Evolutionary conservation across 1,284 basidiomycete species (phyloP).

Genomic region (Athelia sp.): DNA sequence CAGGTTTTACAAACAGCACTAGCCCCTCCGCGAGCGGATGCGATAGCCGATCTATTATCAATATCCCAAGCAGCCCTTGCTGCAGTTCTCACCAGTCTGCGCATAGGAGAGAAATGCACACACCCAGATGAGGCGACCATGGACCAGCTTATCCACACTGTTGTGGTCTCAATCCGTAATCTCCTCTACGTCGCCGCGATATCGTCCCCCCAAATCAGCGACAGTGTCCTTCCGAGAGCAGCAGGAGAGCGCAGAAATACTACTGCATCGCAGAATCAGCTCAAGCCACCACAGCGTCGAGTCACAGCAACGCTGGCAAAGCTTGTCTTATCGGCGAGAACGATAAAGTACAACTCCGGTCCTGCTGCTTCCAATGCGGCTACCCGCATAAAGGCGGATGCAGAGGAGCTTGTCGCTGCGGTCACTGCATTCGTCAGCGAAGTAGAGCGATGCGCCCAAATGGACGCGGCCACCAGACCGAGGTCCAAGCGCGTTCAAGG

Average conservation of each 20-base stretch:
- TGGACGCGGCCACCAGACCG: constrained; percentile 18
- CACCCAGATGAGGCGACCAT: constrained; percentile 33
- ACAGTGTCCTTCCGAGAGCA: constrained; percentile 36
- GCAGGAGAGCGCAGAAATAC: constrained; percentile 28
- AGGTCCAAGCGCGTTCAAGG: constrained; percentile 38
- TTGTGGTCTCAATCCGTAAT: constrained; percentile 47
- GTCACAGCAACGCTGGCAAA: constrained; percentile 51
- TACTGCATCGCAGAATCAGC: constrained; percentile 36
- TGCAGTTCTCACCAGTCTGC: constrained; percentile 37
- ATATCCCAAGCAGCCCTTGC: constrained; percentile 40
- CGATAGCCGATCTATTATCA: constrained; percentile 38
- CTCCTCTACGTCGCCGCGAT: constrained; percentile 47
- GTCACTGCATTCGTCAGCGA: constrained; percentile 53
- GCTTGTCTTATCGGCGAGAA: constrained; percentile 45
- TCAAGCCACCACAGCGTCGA: constrained; percentile 48
- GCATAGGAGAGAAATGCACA: constrained; percentile 21
- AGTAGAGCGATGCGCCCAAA: constrained; percentile 36
- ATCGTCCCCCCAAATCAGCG: constrained; percentile 44
- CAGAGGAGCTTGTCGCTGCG: constrained; percentile 51
- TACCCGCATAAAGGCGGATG: constrained; percentile 47
- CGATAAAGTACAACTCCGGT: constrained; percentile 46
- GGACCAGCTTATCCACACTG: constrained; percentile 37
- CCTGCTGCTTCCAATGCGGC: constrained; percentile 36
- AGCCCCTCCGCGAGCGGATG: constrained; percentile 35
- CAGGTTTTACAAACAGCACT: constrained; percentile 40